These are phyloP conservation scores for Spathaspora boniae DNA, from an alignment of 805 yeast genomes.

Conservation along the genomic window DNA sequence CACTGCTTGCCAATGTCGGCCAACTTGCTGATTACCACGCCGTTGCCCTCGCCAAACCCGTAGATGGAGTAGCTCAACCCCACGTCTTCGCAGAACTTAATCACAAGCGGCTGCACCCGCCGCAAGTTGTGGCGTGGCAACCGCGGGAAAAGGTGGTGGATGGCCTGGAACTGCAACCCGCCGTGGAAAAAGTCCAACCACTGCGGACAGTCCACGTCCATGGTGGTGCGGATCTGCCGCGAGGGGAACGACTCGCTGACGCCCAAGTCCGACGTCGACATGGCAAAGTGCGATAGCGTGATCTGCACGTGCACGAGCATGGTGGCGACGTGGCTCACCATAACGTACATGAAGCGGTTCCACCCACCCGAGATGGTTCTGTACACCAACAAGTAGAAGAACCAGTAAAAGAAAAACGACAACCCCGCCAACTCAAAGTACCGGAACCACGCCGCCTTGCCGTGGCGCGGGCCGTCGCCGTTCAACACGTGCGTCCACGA, in stretches of 20 bases:
- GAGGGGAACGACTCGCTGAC: constrained; percentile 73
- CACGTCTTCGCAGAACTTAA: constrained; percentile 69
- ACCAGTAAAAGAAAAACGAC: constrained; percentile 74
- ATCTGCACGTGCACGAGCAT: constrained; percentile 95
- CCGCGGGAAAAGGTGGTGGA: constrained; percentile 87
- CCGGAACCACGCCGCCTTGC: constrained; percentile 84
- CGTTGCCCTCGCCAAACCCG: constrained; percentile 79
- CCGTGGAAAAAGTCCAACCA: constrained; percentile 93
- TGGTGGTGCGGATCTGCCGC: constrained; percentile 82
- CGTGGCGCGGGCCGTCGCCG: constrained; percentile 79
- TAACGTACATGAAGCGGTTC: constrained; percentile 54
- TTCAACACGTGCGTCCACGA: constrained; percentile 72
- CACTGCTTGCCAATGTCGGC: constrained; percentile 81
- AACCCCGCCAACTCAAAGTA: constrained; percentile 74
- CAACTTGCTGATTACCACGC: constrained; percentile 62
- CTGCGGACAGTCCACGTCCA: constrained; percentile 92
- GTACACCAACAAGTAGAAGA: constrained; percentile 59
- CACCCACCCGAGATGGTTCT: constrained; percentile 50
- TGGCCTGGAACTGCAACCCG: constrained; percentile 87
- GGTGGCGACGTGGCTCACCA: constrained; percentile 75
- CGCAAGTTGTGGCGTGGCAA: constrained; percentile 86
- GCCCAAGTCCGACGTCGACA: constrained; percentile 88
- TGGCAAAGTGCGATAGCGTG: constrained; percentile 86
- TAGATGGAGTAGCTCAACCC: constrained; percentile 81
- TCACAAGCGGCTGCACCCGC: constrained; percentile 65